Evolutionary conservation across 1,284 basidiomycete species (phyloP).

Genomic region (Ceratobasidium sp.): DNA sequence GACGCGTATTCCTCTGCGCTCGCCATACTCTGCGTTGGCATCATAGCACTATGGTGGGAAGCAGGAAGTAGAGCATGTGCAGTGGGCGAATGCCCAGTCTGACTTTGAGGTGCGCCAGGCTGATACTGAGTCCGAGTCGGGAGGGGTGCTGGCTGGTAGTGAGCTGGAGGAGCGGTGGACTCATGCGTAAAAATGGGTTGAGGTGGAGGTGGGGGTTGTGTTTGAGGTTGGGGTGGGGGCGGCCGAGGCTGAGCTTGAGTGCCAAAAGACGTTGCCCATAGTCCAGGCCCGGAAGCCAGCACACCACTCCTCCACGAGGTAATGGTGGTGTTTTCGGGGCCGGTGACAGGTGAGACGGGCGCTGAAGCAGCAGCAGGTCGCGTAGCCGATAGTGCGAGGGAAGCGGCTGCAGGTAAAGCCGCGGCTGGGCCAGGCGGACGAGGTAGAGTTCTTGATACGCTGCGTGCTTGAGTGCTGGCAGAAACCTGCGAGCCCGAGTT

Average conservation of each 20-base stretch:
- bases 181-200: background rate
- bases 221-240: conserved; percentile 1
- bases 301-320: conserved; percentile 28
- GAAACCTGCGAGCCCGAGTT: conserved; percentile 2
- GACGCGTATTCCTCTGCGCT: conserved; percentile 3
- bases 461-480: background rate
- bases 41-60: background rate
- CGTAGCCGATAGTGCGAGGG: background rate
- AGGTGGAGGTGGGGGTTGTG: background rate
- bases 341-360: background rate
- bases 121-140: background rate
- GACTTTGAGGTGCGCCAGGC: background rate
- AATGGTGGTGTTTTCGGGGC: conserved; percentile 5
- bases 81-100: conserved; percentile 8
- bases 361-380: background rate
- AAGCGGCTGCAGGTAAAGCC: background rate
- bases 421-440: background rate
- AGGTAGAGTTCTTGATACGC: conserved; percentile 11
- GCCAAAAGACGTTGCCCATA: background rate
- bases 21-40: background rate
- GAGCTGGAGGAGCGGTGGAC: background rate
- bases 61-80: conserved; percentile 11
- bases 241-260: background rate
- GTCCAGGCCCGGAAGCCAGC: conserved; percentile 6
- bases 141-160: conserved; percentile 8